Percentiles rank a stretch among this genome's conserved stretches.
Evolutionary conservation across 2,329 filamentous ascomycete genomes (phyloP).

Genomic region (Pseudogymnoascus sp.): DNA sequence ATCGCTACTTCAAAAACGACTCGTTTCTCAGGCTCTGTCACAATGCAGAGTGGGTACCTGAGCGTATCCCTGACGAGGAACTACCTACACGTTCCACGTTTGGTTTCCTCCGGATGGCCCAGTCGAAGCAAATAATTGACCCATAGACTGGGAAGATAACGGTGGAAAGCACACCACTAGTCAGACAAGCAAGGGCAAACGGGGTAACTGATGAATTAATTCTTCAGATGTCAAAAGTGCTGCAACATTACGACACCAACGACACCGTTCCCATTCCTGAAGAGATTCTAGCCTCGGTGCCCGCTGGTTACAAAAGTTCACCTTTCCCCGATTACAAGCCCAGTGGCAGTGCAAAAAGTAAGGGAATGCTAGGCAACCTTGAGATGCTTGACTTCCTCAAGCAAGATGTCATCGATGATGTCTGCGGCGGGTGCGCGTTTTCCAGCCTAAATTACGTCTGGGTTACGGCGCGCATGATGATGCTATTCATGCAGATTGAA

Average conservation of each 20-base stretch:
- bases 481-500: slow-evolving; percentile 26
- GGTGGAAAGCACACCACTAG: slow-evolving; percentile 26
- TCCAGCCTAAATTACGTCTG: slow-evolving; percentile 31
- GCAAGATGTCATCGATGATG: slow-evolving; percentile 24
- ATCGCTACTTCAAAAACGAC: slow-evolving; percentile 29
- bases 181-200: slow-evolving; percentile 19
- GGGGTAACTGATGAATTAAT: slow-evolving; percentile 12
- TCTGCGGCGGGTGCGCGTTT: slow-evolving; percentile 25
- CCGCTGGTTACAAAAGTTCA: neutral
- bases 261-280: neutral
- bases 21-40: slow-evolving; percentile 27
- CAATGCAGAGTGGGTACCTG: slow-evolving; percentile 29
- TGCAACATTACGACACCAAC: neutral
- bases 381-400: slow-evolving; percentile 22
- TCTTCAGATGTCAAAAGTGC: neutral
- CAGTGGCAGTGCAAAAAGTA: neutral
- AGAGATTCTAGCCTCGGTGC: neutral
- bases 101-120: slow-evolving; percentile 22
- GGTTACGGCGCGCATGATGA: slow-evolving; percentile 20
- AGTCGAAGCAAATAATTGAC: slow-evolving; percentile 23
- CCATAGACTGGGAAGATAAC: slow-evolving; percentile 23
- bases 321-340: neutral
- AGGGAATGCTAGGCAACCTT: neutral
- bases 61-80: slow-evolving; percentile 30
- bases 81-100: slow-evolving; percentile 23